A percentile compares a stretch with the other conserved stretches of the same genome.
phyloP scores from a whole-genome alignment of 1,139 yeast genomes.

The Debaryomycetaceae sp. region DNA sequence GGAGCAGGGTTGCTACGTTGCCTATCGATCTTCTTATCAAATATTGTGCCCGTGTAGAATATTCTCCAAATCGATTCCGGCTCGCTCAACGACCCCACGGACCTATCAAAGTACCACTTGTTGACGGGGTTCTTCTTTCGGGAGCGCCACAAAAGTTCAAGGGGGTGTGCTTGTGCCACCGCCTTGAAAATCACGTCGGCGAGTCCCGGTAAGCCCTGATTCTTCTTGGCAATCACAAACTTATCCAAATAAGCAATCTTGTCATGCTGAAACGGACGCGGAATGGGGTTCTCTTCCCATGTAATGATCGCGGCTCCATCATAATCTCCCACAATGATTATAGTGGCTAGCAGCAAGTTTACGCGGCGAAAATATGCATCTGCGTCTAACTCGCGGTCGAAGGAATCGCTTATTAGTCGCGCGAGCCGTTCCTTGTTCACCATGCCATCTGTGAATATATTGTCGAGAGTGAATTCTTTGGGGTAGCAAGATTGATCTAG shows the following conservation, averaged over 20 bases:
- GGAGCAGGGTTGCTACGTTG: conserved; percentile 7
- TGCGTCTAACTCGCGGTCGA: conserved; percentile 55
- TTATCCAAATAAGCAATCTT: conserved; percentile 72
- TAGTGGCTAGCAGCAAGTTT: conserved; percentile 54
- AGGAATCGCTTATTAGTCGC: conserved; percentile 64
- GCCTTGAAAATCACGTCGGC: conserved; percentile 89
- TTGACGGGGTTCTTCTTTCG: conserved; percentile 80
- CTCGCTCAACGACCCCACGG: conserved; percentile 55
- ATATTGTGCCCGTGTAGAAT: conserved; percentile 53
- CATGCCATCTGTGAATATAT: conserved; percentile 34
- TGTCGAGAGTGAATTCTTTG: conserved; percentile 28
- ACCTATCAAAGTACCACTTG: conserved; percentile 94
- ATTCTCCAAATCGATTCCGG: conserved; percentile 53
- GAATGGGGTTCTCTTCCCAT: conserved; percentile 39
- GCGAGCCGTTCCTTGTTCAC: conserved; percentile 50
- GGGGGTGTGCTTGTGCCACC: conserved; percentile 57
- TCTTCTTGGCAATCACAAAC: conserved; percentile 72
- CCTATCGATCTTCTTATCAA: conserved; percentile 23
- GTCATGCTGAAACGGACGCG: conserved; percentile 4
- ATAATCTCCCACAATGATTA: conserved; percentile 84
- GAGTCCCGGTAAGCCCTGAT: conserved; percentile 87
- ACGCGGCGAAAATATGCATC: conserved; percentile 58
- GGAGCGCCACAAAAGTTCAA: conserved; percentile 84
- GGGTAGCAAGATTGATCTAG: conserved; percentile 24
- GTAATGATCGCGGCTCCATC: conserved; percentile 94